Percentiles rank a stretch among this genome's conserved stretches.
These are phyloP conservation scores for Coriaria nepalensis DNA, from an alignment of 306 rosid species.

Conservation along the genomic window DNA sequence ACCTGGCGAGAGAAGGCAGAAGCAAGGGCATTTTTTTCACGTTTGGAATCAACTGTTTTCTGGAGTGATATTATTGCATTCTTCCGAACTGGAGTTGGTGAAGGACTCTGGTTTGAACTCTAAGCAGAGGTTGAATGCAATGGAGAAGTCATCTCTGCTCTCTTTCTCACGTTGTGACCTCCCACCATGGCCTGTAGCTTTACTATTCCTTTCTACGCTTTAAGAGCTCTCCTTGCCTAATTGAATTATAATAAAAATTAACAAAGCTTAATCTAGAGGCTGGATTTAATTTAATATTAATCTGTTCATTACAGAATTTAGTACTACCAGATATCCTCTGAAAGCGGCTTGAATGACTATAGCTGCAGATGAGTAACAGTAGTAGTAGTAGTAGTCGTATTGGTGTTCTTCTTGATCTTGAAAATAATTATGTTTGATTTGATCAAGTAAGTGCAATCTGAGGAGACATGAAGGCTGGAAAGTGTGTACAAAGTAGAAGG, in stretches of 20 bases:
- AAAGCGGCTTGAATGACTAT: constrained; percentile 36
- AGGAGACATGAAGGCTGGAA: too few relatives aligned
- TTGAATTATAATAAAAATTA: not conserved
- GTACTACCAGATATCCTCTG: constrained; percentile 42
- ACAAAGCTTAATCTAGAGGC: not conserved
- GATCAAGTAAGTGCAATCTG: too few relatives aligned
- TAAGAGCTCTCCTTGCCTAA: constrained; percentile 47
- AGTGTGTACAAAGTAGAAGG: too few relatives aligned
- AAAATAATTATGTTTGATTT: not conserved
- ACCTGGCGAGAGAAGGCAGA: constrained; percentile 42
- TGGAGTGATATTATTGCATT: constrained; percentile 18
- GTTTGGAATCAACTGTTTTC: constrained; percentile 21
- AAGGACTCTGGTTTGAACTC: constrained; percentile 33
- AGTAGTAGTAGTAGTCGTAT: too few relatives aligned
- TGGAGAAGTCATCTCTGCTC: constrained; percentile 34
- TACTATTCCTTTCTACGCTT: constrained; percentile 42
- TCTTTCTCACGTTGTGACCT: constrained; percentile 36
- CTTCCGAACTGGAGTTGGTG: constrained; percentile 12
- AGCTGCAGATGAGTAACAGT: constrained; percentile 19
- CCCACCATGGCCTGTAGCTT: constrained; percentile 51
- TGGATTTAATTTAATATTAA: not conserved
- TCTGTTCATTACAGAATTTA: too few relatives aligned
- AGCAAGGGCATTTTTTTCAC: constrained; percentile 28
- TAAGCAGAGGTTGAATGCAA: constrained; percentile 46
- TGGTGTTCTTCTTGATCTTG: constrained; percentile 22